Evolutionary conservation across 1,139 yeast species (phyloP), one percentile per base, ranked within the genome.

Genomic region (Yamadazyma sp.): DNA sequence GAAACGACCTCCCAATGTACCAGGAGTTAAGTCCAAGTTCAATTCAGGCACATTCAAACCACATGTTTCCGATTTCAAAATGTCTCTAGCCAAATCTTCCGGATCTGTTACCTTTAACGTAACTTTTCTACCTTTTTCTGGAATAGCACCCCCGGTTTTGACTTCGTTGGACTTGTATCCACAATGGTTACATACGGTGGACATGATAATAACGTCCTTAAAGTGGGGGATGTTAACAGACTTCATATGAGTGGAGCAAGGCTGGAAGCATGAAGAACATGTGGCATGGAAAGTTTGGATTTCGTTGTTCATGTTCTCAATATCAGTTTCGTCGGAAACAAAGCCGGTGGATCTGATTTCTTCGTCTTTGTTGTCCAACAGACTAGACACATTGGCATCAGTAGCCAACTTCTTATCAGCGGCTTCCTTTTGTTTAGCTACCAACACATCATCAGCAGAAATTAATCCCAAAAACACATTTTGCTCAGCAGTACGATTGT

Each of bases 131-230:
- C 97, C 99, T 61, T 82, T 75, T 4, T 71, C 83, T 25, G 98
- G 97, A 39, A 94, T 85, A 14, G 86, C 95, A 49, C 99, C 99
- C 42, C 99, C 99, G 4, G 98, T 94, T 68, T 90, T 92, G 49
- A 94, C 98, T 64, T 94, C 99, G 57, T 94, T 94, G 16, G 96
- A 87, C 66, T 87, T 92, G 68, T 86, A 94, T 25, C 98, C 98
- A 69, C 99, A 94, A 50, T 79, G 69, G 30, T 84, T 90, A 66
- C 99, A 94, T 1, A 79, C 83, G 0, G 98, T 92, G 37, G 95
- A 86, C 98, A 94, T 94, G 53, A 94, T 80, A 45, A 94, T 85
- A 32, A 94, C 99, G 51, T 94, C 97, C 64, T 89, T 90, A 73
- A 94, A 94, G 65, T 94, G 98, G 16, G 99, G 99, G 51, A 94